Evolutionary conservation across 176 grass and related monocot species (phyloP).

Genomic region (Tuctoria greenei): DNA sequence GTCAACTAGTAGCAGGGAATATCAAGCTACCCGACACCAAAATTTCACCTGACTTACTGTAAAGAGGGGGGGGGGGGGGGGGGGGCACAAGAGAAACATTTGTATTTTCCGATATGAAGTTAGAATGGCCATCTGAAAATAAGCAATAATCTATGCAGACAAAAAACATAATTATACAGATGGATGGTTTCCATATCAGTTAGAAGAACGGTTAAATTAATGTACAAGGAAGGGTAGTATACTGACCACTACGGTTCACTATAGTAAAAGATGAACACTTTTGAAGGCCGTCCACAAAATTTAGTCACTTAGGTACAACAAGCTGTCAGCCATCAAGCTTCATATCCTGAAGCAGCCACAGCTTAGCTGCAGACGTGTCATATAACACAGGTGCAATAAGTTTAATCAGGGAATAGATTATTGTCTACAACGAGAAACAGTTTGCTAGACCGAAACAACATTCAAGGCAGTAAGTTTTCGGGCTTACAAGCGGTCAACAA

Average conservation of each 20-base stretch:
- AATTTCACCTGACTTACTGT: background rate
- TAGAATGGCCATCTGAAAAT: background rate
- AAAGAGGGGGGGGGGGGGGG: no score
- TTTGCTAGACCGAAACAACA: conserved; percentile 7
- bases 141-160: background rate
- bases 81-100: background rate
- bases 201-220: conserved; percentile 32
- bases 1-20: background rate
- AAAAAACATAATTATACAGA: conserved; percentile 7
- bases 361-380: conserved; percentile 72
- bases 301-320: conserved; percentile 58
- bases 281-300: conserved; percentile 51
- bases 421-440: conserved; percentile 4
- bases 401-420: conserved; percentile 22
- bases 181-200: background rate
- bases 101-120: background rate
- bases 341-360: conserved; percentile 62
- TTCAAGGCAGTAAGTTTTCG: background rate
- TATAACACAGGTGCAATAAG: conserved; percentile 47
- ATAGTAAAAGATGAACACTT: conserved; percentile 49
- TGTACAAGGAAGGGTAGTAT: conserved; percentile 49
- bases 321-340: conserved; percentile 57
- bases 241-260: conserved; percentile 58
- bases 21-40: background rate
- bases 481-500: background rate